Base-by-base conservation (phyloP, 352 stramenopile genomes). In the Globisporangium alternatum region DNA sequence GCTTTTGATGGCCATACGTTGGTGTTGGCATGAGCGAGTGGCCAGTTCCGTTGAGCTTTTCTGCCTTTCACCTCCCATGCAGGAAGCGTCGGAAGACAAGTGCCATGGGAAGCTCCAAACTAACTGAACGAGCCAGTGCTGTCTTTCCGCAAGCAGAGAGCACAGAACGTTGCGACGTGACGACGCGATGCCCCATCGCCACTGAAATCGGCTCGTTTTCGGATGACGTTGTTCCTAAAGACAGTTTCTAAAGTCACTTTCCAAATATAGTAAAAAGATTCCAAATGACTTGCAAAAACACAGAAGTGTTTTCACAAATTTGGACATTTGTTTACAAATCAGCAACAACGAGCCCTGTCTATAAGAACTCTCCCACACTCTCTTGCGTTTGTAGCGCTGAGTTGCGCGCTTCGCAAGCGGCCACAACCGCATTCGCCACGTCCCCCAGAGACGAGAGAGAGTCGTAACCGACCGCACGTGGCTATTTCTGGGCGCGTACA, bases 391-490 rank as follows among this genome's bases (percentile, higher is more conserved):
- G 43, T 45, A n/a, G n/a, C 43, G 43, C 43, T 54, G 47, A 54
- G 47, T 54, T 54, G 49, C 39, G 49, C 12, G 25, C 5, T 54
- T 35, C 15, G 43, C 22, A 19, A 3, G 28, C 31, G 33, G 5
- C 8, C 59, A 61, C 22, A 67, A 60, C 51, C 53, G 15, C 61
- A 48, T 60, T 56, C 41, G 41, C 41, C 61, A 33, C 61, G 39
- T 56, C 41, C 41, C 45, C 28, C 51, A 19, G 19, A 56, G 35
- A n/a, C 21, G 41, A 47, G 41, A 47, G 41, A 47, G 9, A 41
- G 35, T 15, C 45, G 45, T 15, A 48, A 48, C 43, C 43, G 43
- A 48, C 41, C 41, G 17, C 15, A n/a, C 5, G 41, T 8, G 19
- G 5, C 19, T 48, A 48, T 48, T 48, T 21, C 43, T 48, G 43